Evolutionary conservation across 768 basidiomycete species (phyloP).

Genomic region (Rhodocollybia butyracea): DNA sequence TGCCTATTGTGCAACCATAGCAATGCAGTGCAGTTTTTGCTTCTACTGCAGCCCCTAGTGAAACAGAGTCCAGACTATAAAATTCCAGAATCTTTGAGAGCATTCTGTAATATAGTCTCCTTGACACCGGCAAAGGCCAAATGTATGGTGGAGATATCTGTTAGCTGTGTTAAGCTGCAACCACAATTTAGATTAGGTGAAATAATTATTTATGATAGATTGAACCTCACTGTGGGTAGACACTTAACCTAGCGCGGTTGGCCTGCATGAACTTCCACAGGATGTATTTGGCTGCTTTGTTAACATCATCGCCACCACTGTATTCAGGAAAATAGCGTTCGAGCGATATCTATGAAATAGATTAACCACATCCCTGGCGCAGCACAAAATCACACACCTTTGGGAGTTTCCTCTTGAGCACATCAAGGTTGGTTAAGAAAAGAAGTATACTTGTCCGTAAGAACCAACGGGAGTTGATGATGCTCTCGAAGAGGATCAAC

Average conservation of each 20-base stretch:
- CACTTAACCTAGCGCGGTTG: constrained; percentile 77
- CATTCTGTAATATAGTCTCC: constrained; percentile 84
- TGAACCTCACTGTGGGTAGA: constrained; percentile 83
- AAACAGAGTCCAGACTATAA: constrained; percentile 32
- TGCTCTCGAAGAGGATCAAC: constrained; percentile 69
- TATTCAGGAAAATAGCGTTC: constrained; percentile 85
- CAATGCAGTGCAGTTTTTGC: not conserved
- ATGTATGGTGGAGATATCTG: constrained; percentile 77
- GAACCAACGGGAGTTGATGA: constrained; percentile 83
- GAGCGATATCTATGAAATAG: constrained; percentile 46
- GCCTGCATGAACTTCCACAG: constrained; percentile 95
- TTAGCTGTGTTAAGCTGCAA: constrained; percentile 71
- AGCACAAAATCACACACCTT: constrained; percentile 13
- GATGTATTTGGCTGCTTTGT: constrained; percentile 93
- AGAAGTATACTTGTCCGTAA: constrained; percentile 62
- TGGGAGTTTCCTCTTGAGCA: constrained; percentile 67
- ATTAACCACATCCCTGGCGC: not conserved
- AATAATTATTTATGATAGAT: not conserved
- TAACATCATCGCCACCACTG: constrained; percentile 84
- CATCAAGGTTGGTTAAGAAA: constrained; percentile 70
- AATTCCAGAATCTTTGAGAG: constrained; percentile 77
- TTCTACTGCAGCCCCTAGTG: not conserved
- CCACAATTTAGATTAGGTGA: not conserved
- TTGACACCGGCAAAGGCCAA: constrained; percentile 81
- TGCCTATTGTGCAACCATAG: not conserved